Evolutionary conservation across 208 protist genomes (phyloP).

Genomic region (Crithidia fasciculata): DNA sequence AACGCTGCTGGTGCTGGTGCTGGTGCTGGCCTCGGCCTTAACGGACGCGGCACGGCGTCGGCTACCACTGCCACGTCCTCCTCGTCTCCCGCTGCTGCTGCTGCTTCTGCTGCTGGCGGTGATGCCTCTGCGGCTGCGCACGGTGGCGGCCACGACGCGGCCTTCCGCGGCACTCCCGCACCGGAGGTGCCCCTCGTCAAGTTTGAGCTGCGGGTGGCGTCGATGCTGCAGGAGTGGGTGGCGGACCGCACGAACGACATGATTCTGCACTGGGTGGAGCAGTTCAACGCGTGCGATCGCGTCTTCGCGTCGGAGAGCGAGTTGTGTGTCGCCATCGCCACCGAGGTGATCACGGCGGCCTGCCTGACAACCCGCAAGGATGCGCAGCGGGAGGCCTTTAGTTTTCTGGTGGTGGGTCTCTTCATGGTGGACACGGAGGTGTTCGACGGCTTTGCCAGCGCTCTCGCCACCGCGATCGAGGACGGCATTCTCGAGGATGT

Average conservation of each 20-base stretch:
- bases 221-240: conserved; percentile 84
- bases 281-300: conserved; percentile 73
- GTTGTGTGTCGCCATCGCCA: conserved; percentile 69
- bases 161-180: conserved; percentile 19
- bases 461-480: conserved; percentile 74
- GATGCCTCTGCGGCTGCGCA: too few relatives aligned
- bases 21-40: conserved; percentile 8
- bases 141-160: not conserved
- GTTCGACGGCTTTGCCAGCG: conserved; percentile 71
- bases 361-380: conserved; percentile 87
- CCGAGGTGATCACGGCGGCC: conserved; percentile 76
- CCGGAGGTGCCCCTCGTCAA: conserved; percentile 41
- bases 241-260: conserved; percentile 78
- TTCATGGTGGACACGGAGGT: conserved; percentile 81
- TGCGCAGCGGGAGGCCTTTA: conserved; percentile 82
- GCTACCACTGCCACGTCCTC: not conserved
- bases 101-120: not conserved
- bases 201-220: conserved; percentile 74
- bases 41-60: conserved; percentile 19
- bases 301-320: conserved; percentile 53
- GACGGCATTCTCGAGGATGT: conserved; percentile 85
- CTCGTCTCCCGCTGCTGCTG: conserved; percentile 4
- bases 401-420: conserved; percentile 82
- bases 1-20: not conserved
- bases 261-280: conserved; percentile 78